A percentile compares a stretch with the other conserved stretches of the same genome.
phyloP scores from a whole-genome alignment of 176 grass and related monocot species.

The Neostapfia colusana region DNA sequence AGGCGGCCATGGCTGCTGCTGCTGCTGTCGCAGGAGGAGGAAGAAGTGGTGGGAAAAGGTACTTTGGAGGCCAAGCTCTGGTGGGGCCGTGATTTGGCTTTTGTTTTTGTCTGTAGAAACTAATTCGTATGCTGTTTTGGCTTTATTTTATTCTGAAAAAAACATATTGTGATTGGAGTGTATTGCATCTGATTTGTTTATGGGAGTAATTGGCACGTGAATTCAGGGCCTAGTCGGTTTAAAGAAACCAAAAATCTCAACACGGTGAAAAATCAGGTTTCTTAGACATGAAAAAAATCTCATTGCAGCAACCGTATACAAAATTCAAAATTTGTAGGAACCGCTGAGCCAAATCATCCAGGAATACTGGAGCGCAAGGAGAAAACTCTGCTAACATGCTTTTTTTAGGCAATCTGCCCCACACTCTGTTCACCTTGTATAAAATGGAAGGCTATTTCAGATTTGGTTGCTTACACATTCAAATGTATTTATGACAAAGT shows the following conservation, averaged over 20 bases:
- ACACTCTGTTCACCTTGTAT: no score
- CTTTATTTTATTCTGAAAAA: not conserved
- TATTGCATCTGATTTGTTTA: constrained; percentile 5
- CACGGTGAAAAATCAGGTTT: not conserved
- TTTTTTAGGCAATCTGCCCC: no score
- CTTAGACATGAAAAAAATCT: no score
- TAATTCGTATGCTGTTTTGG: not conserved
- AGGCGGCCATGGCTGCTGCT: constrained; percentile 51
- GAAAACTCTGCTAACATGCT: no score
- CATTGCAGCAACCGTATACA: not conserved
- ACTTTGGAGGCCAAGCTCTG: constrained; percentile 8
- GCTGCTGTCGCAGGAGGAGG: constrained; percentile 7
- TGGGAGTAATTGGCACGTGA: not conserved
- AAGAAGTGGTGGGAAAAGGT: constrained; percentile 34
- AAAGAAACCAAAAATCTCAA: not conserved
- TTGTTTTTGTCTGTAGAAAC: constrained; percentile 14
- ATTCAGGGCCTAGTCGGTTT: not conserved
- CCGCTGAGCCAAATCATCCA: not conserved
- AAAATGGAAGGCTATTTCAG: no score
- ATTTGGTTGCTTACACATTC: no score
- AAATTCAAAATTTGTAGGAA: no score
- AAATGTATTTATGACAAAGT: no score
- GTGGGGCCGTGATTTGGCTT: constrained; percentile 13
- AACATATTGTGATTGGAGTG: not conserved
- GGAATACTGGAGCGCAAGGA: no score